Evolutionary conservation across 805 yeast species (phyloP).

Genomic region (Ogataea nakhonphanomensis): DNA sequence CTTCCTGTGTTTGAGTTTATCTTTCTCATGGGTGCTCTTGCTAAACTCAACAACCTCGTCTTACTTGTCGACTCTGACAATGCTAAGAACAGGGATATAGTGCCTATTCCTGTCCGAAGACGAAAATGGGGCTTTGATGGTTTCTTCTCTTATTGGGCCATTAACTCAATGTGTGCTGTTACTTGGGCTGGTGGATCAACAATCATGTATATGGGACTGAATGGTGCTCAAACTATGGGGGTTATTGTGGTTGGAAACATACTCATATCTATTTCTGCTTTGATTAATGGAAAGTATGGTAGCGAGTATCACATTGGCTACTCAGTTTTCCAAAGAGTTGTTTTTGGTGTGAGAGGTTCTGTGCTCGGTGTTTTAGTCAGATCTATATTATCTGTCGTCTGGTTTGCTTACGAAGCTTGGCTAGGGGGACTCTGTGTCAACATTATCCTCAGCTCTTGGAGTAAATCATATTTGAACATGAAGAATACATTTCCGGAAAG

Average conservation of each 20-base stretch:
- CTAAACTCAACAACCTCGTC: not conserved
- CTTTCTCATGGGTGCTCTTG: constrained; percentile 2
- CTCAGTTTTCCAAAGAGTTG: constrained; percentile 41
- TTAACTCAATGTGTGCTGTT: constrained; percentile 31
- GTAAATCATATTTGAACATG: constrained; percentile 37
- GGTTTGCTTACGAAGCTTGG: constrained; percentile 45
- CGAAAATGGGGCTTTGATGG: constrained; percentile 35
- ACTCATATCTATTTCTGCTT: constrained; percentile 40
- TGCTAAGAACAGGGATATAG: constrained; percentile 24
- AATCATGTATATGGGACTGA: constrained; percentile 43
- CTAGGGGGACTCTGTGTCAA: constrained; percentile 44
- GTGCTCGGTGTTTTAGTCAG: constrained; percentile 42
- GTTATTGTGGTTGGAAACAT: constrained; percentile 45
- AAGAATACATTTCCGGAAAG: constrained; percentile 38
- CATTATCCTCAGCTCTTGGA: constrained; percentile 38
- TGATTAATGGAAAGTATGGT: constrained; percentile 48
- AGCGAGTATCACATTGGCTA: constrained; percentile 48
- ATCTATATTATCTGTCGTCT: constrained; percentile 41
- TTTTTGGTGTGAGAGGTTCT: constrained; percentile 47
- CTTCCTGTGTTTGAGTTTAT: no score
- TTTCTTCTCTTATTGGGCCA: constrained; percentile 20
- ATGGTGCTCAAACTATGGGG: constrained; percentile 44
- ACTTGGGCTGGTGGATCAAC: constrained; percentile 37
- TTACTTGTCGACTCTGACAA: constrained; percentile 5
- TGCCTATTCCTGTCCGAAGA: constrained; percentile 37